Conservation (phyloP, 768 basidiomycete genomes). For the Mycena capillaripes region DNA sequence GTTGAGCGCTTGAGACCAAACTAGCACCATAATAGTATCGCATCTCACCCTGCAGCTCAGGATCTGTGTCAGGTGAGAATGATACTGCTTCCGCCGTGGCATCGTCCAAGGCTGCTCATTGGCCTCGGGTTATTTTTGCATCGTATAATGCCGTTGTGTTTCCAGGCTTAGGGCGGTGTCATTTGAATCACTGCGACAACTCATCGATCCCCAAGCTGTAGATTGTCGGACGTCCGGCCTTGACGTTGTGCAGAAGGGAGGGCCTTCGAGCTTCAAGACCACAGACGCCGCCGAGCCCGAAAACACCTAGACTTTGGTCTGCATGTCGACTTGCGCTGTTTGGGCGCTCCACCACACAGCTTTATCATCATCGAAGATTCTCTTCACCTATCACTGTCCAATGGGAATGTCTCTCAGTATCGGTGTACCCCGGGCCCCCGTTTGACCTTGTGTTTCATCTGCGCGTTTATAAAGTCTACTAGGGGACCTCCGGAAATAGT, state of each 20-base stretch:
- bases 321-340: neutral
- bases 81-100: neutral
- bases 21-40: neutral
- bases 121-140: neutral
- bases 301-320: neutral
- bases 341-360: too few species aligned
- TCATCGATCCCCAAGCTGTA: too few species aligned
- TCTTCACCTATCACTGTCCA: neutral
- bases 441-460: slow-evolving; percentile 2
- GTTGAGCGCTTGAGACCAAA: too few species aligned
- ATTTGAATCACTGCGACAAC: too few species aligned
- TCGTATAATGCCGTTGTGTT: neutral
- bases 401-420: neutral
- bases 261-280: too few species aligned
- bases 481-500: neutral
- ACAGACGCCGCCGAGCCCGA: neutral
- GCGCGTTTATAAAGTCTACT: neutral
- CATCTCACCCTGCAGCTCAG: neutral
- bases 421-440: neutral
- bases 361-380: neutral
- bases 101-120: neutral
- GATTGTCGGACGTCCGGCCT: too few species aligned
- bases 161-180: neutral
- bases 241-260: too few species aligned
- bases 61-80: neutral